Percentiles rank a stretch among this genome's conserved stretches.
Conservation (phyloP, 495 filamentous ascomycete genomes). For the Neurospora cerealis region DNA sequence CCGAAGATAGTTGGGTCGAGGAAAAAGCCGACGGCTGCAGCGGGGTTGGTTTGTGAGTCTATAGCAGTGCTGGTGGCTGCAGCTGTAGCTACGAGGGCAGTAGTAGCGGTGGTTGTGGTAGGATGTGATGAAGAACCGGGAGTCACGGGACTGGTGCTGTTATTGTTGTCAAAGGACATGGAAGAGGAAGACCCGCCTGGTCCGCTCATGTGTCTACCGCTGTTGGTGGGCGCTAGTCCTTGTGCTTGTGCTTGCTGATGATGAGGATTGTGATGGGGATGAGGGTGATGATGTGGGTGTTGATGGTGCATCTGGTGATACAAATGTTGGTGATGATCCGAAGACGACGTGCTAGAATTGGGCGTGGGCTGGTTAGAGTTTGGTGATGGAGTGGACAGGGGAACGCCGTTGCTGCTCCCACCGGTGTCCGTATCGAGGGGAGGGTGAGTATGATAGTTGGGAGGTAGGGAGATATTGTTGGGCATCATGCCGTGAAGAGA, state of each 20-base stretch:
- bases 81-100: not conserved
- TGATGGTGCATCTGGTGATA: conserved; percentile 14
- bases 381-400: conserved; percentile 27
- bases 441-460: not conserved
- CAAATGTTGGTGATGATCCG: conserved; percentile 27
- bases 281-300: conserved; percentile 38
- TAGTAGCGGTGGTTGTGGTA: not conserved
- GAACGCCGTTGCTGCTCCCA: conserved; percentile 26
- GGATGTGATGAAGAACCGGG: not conserved
- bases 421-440: conserved; percentile 10
- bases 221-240: conserved; percentile 24
- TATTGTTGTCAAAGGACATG: not conserved
- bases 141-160: not conserved
- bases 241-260: conserved; percentile 14
- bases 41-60: not conserved
- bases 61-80: not conserved
- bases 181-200: not conserved
- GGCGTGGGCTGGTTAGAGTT: conserved; percentile 39
- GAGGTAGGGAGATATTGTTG: conserved; percentile 16
- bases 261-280: conserved; percentile 16
- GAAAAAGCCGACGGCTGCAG: not conserved
- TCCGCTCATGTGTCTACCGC: conserved; percentile 17
- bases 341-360: conserved; percentile 37
- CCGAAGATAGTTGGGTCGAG: not conserved
- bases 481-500: conserved; percentile 20